Evolutionary conservation across 495 filamentous ascomycete genomes (phyloP), one percentile per base, ranked within the genome.

Genomic region (Melanomma pulvis-pyrius): DNA sequence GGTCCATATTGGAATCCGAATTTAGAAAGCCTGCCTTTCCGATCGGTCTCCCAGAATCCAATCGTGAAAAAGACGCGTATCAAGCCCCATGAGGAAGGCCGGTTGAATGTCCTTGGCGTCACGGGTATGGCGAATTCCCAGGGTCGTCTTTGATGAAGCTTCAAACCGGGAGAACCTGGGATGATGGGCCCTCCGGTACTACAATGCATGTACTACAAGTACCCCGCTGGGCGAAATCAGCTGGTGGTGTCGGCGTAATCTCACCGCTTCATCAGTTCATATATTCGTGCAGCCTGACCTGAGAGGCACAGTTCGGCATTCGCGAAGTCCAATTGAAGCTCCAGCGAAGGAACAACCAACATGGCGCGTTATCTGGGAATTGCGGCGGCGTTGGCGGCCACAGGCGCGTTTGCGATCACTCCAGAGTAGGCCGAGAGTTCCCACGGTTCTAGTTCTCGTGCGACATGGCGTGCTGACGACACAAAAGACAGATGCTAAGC

Each of bases 401-500:
- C 66, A 22, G 19, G 58, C 19, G 65, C 60, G 8, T 39, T 59
- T 25, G 68, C 68, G 9, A 53, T 71, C 29, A 67, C 63, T 32
- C 63, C 68, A 54, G 52, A 62, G 63, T 67, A 71, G 26, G 57
- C 30, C 11, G 3, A 29, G 25, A 36, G 39, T 19, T 53, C 22
- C 17, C n/a, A 13, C 34, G 21, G 17, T 28, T 29, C 29, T 22
- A 57, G 39, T n/a, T n/a, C n/a, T n/a, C n/a, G 1, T 15, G 21
- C 15, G 21, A 11, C 36, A 15, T 17, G 19, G n/a, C 17, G 19
- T 28, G 24, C 60, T 69, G 39, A 63, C 50, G 2, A 11, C 19
- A 13, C 22, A 8, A 17, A 24, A 73, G 71, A 47, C 60, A 65
- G 52, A 66, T 73, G 68, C 51, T 74, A n/a, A 48, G 69, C 19